phyloP scores from a whole-genome alignment of 768 basidiomycete genomes.

The Rhizopogon vulgaris region DNA sequence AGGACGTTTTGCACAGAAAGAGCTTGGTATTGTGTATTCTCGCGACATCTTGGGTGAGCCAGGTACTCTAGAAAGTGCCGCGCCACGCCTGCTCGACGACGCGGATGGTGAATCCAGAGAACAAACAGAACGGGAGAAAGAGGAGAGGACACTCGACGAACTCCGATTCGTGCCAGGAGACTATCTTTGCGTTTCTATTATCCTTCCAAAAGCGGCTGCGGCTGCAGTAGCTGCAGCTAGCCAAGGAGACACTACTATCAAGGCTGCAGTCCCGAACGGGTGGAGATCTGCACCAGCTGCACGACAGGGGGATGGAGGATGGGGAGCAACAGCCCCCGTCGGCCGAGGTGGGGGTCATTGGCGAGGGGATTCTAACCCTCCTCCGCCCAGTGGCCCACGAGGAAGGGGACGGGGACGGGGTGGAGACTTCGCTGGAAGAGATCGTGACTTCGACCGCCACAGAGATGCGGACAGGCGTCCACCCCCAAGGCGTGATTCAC shows the following conservation, averaged over 20 bases:
- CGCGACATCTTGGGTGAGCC: slow-evolving; percentile 82
- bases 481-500: slow-evolving; percentile 40
- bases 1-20: slow-evolving; percentile 69
- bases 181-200: slow-evolving; percentile 67
- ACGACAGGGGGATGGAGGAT: slow-evolving; percentile 38
- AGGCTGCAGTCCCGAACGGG: slow-evolving; percentile 30
- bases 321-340: slow-evolving; percentile 26
- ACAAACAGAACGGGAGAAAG: slow-evolving; percentile 42
- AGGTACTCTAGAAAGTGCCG: slow-evolving; percentile 50
- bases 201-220: slow-evolving; percentile 59
- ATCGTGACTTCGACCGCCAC: slow-evolving; percentile 31
- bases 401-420: slow-evolving; percentile 34
- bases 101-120: slow-evolving; percentile 25
- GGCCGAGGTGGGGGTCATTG: slow-evolving; percentile 65
- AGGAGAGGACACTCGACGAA: slow-evolving; percentile 73
- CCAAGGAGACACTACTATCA: slow-evolving; percentile 39
- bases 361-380: slow-evolving; percentile 62
- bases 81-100: slow-evolving; percentile 58
- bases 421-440: slow-evolving; percentile 28
- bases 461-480: slow-evolving; percentile 44
- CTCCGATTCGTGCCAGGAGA: slow-evolving; percentile 78
- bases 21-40: slow-evolving; percentile 76
- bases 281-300: slow-evolving; percentile 30
- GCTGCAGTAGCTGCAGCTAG: slow-evolving; percentile 36
- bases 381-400: slow-evolving; percentile 33